Evolutionary conservation across 2,329 filamentous ascomycete genomes (phyloP).

Genomic region (Paracoccidioides brasiliensis): DNA sequence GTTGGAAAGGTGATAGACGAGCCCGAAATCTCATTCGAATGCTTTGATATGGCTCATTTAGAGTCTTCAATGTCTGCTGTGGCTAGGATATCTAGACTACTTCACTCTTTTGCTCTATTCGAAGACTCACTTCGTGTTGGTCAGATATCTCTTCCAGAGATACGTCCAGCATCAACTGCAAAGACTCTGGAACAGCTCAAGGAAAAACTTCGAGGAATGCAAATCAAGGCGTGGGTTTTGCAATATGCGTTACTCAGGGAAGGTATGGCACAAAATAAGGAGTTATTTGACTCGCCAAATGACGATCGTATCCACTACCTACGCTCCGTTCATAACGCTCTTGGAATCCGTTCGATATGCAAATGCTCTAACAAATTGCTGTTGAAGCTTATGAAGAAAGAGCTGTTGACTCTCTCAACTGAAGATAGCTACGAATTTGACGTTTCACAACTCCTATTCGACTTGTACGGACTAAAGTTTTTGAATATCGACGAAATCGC

Average conservation of each 20-base stretch:
- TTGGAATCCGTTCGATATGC: slow-evolving; percentile 76
- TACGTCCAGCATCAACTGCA: slow-evolving; percentile 35
- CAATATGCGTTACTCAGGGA: slow-evolving; percentile 71
- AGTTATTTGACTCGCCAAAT: slow-evolving; percentile 51
- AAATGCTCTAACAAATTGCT: slow-evolving; percentile 77
- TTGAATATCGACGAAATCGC: slow-evolving; percentile 54
- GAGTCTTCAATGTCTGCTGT: slow-evolving; percentile 59
- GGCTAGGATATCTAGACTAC: slow-evolving; percentile 55
- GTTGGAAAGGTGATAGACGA: slow-evolving; percentile 58
- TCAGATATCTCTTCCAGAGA: slow-evolving; percentile 48
- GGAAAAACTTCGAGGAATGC: slow-evolving; percentile 69
- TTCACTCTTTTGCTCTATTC: slow-evolving; percentile 68
- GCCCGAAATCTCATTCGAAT: slow-evolving; percentile 56
- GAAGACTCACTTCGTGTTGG: slow-evolving; percentile 80
- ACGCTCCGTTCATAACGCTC: slow-evolving; percentile 65
- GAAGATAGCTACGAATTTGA: slow-evolving; percentile 77
- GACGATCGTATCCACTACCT: slow-evolving; percentile 69
- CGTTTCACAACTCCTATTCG: slow-evolving; percentile 70
- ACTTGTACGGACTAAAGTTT: slow-evolving; percentile 69
- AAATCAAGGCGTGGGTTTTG: slow-evolving; percentile 76
- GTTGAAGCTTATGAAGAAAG: slow-evolving; percentile 74
- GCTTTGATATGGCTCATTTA: slow-evolving; percentile 68
- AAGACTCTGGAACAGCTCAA: slow-evolving; percentile 39
- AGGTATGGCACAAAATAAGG: slow-evolving; percentile 53
- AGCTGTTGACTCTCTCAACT: slow-evolving; percentile 62